Conservation (phyloP, 2,329 filamentous ascomycete species). For the Paraphaeosphaeria minitans region DNA sequence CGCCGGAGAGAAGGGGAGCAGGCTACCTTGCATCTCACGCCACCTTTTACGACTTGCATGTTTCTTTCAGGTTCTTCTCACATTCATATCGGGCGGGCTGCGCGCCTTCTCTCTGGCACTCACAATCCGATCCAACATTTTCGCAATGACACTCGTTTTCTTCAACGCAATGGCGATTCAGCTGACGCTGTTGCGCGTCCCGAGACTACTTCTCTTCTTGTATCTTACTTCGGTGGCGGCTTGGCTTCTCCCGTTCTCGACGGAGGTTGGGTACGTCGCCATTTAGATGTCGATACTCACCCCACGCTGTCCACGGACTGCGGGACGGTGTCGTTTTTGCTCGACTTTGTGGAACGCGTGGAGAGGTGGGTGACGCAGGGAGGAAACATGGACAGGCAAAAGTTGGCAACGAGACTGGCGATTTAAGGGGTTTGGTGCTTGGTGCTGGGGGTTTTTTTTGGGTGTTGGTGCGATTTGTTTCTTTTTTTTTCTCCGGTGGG, state of each 20-base stretch:
- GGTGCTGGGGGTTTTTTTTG: constrained; percentile 2
- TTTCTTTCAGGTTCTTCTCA: constrained; percentile 16
- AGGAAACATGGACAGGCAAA: neutral
- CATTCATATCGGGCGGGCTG: constrained; percentile 4
- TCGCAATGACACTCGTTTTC: constrained; percentile 16
- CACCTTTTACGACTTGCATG: constrained; percentile 34
- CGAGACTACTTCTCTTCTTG: constrained; percentile 11
- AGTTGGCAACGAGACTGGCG: neutral
- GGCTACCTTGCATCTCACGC: constrained; percentile 35
- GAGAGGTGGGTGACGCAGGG: neutral
- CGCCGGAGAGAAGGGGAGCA: constrained; percentile 38
- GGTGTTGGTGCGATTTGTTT: neutral
- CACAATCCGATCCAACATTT: neutral
- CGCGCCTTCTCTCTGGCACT: constrained; percentile 23
- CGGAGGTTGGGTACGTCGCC: neutral
- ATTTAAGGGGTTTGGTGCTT: neutral
- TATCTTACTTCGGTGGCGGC: constrained; percentile 5
- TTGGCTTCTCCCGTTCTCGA: neutral
- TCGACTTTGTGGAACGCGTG: neutral
- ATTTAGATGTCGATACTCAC: neutral
- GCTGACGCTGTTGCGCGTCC: too few relatives aligned
- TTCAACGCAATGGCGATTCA: too few relatives aligned
- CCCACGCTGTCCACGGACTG: neutral
- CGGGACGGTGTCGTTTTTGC: constrained; percentile 1
- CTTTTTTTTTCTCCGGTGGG: neutral